These are phyloP conservation scores for Acacia concinna DNA, from an alignment of 331 rosid genomes.

Conservation along the genomic window DNA sequence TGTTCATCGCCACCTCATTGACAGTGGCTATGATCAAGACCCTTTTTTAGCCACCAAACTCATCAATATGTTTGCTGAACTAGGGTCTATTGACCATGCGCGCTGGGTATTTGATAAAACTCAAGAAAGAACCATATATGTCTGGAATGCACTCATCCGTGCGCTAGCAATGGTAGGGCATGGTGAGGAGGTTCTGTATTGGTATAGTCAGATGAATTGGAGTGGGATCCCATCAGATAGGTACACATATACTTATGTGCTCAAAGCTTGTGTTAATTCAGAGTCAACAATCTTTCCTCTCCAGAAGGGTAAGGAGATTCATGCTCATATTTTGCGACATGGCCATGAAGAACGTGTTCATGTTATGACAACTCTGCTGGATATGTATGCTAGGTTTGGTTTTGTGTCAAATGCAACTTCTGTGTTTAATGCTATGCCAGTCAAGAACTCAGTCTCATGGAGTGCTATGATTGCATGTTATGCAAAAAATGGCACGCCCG, in stretches of 20 bases:
- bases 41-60: slow-evolving; percentile 67
- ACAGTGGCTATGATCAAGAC: slow-evolving; percentile 49
- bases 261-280: slow-evolving; percentile 66
- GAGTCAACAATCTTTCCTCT: slow-evolving; percentile 47
- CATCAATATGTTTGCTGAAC: slow-evolving; percentile 60
- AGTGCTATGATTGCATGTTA: slow-evolving; percentile 72
- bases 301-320: slow-evolving; percentile 64
- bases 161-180: slow-evolving; percentile 55
- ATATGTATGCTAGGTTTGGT: slow-evolving; percentile 68
- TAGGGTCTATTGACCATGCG: slow-evolving; percentile 53
- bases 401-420: slow-evolving; percentile 48
- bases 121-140: slow-evolving; percentile 56
- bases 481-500: slow-evolving; percentile 57
- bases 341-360: slow-evolving; percentile 59
- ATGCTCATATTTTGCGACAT: slow-evolving; percentile 66
- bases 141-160: slow-evolving; percentile 66
- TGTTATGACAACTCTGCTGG: slow-evolving; percentile 64
- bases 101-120: slow-evolving; percentile 61
- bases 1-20: slow-evolving; percentile 46
- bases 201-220: slow-evolving; percentile 56
- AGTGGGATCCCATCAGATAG: slow-evolving; percentile 51
- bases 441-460: slow-evolving; percentile 66
- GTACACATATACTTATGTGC: slow-evolving; percentile 63
- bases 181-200: slow-evolving; percentile 55
- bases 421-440: slow-evolving; percentile 58